Evolutionary conservation across 2,329 filamentous ascomycete genomes (phyloP), one percentile per base, ranked within the genome.

Genomic region (Madurella mycetomatis): DNA sequence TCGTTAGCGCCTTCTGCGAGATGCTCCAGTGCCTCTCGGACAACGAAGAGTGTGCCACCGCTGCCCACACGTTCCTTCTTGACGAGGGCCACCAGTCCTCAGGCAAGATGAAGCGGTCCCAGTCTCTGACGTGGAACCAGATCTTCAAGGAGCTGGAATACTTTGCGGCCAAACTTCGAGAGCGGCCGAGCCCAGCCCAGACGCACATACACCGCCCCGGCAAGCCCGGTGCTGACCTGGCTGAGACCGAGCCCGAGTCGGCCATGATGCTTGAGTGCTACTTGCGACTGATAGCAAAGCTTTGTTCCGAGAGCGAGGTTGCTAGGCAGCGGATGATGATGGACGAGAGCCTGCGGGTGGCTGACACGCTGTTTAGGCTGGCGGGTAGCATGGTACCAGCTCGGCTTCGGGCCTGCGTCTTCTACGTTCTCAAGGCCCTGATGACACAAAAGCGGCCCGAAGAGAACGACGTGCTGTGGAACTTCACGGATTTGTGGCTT

Each of bases 251-350:
- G 67, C 89, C 91, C 4, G 95, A 99, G 69, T 95, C 90, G 41
- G 86, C 87, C n/a, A 88, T 96, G 72, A 96, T 99, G 90, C 78
- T 99, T 30, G 91, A 96, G 67, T 92, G 90, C 63, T 97, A 97
- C 68, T 78, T 99, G 49, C 85, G 92, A 31, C 79, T 99, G 5
- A 88, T 96, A 63, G 84, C 90, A 3, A 90, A 95, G 69, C 76
- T 99, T 9, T 86, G 87, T 58, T 78, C 81, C 18, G 84, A 92
- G 66, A 96, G 90, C 65, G 76, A 81, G 55, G 75, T 77, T 17
- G 87, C 90, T 1, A 82, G 92, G 47, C 73, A 81, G 34, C 96
- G 87, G 76, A 78, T 97, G 55, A 74, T 95, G 41, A 75, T 83
- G 54, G 80, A 76, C 52, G 70, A 85, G 18, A 64, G 77, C 5